Conservation (phyloP, 2,329 filamentous ascomycete species). For the Penicillium sp. region DNA sequence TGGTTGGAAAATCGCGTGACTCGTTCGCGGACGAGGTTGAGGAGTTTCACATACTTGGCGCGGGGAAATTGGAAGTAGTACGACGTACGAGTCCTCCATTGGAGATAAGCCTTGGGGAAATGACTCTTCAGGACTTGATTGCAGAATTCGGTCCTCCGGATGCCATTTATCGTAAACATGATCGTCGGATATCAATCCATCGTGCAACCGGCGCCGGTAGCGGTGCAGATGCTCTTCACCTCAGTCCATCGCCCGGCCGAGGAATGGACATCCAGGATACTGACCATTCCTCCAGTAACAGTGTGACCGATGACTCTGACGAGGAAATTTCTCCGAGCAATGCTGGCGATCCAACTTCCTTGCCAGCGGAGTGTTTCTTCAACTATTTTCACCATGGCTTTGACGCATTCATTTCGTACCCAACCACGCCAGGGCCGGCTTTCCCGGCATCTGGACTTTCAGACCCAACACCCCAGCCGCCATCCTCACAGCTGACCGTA, state of each 20-base stretch:
- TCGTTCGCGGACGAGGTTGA: slow-evolving; percentile 86
- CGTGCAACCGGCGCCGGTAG: slow-evolving; percentile 34
- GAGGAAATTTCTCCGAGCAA: slow-evolving; percentile 55
- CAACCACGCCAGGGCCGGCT: slow-evolving; percentile 61
- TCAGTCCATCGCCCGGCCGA: slow-evolving; percentile 37
- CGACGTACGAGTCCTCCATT: slow-evolving; percentile 66
- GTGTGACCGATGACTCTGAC: slow-evolving; percentile 66
- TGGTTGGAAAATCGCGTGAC: slow-evolving; percentile 70
- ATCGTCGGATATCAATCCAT: slow-evolving; percentile 84
- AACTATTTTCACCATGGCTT: slow-evolving; percentile 98
- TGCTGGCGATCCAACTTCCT: slow-evolving; percentile 57
- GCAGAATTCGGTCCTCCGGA: slow-evolving; percentile 90
- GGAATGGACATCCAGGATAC: slow-evolving; percentile 58
- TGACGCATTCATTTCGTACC: slow-evolving; percentile 83
- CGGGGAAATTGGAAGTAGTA: slow-evolving; percentile 72
- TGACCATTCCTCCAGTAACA: slow-evolving; percentile 71
- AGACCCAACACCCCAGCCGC: slow-evolving; percentile 30
- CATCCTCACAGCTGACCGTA: slow-evolving; percentile 67
- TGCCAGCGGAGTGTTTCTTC: slow-evolving; percentile 70
- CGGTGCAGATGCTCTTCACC: slow-evolving; percentile 32
- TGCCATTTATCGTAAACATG: slow-evolving; percentile 87
- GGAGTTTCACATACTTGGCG: slow-evolving; percentile 71
- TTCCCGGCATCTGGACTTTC: slow-evolving; percentile 53
- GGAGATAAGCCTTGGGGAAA: slow-evolving; percentile 75
- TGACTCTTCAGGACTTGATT: slow-evolving; percentile 86